Base-by-base conservation (phyloP, 2,329 filamentous ascomycete genomes). In the Aspergillus persii region DNA sequence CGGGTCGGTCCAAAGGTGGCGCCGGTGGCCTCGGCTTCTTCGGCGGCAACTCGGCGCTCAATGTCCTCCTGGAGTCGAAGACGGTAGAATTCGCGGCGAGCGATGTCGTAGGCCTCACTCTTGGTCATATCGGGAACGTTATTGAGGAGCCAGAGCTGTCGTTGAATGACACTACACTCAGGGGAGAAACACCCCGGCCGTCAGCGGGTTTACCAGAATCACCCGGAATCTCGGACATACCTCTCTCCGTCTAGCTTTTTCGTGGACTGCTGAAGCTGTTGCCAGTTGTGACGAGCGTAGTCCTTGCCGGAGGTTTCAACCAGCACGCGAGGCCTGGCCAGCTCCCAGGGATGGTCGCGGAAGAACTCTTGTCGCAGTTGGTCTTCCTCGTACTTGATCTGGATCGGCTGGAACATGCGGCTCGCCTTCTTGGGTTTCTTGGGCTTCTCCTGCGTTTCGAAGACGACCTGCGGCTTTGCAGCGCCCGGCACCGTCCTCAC, bases 331-430 rank as follows among this genome's bases (percentile, higher is more conserved):
- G 95, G 95, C 63, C 94, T 84, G 18, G 95, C 95, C 71, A 99
- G 80, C 78, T 99, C 95, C 95, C 95, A 99, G 4, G 95, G 95
- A 74, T 99, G 95, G 75, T 99, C 94, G 70, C 84, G 86, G 80
- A 91, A 99, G 79, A 98, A 99, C 30, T 88, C 86, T 66, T 79
- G 82, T 63, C 95, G 88, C 70, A 99, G 81, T 61, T 80, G 77
- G 77, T 99, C 95, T 75, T 99, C 95, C 61, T 89, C 86, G 74
- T 95, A 97, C 56, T 79, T 80, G 63, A 99, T 88, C 59, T 81
- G 78, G 64, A 92, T 85, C 1, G 95, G 95, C 68, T 88, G 86
- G 81, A 93, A 98, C 68, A 96, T 79, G 67, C 87, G 86, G 76
- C 86, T 92, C 31, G 89, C 83, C 74, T 88, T 90, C 73, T 81